A percentile compares a stretch with the other conserved stretches of the same genome.
Evolutionary conservation across 345 rosid genomes (phyloP).

Genomic region (Brassica napus): Da-Ae NC_063440.1:4247501-4248000

Average conservation of each 20-base stretch:
- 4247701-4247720: conserved; percentile 45
- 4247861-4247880: conserved; percentile 48
- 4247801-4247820: neutral
- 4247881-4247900: conserved; percentile 77
- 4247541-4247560: neutral
- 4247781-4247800: neutral
- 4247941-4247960: conserved; percentile 68
- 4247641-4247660: conserved; percentile 61
- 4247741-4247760: neutral
- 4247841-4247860: neutral
- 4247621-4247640: neutral
- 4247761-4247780: neutral
- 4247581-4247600: neutral
- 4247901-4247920: conserved; percentile 69
- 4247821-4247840: neutral
- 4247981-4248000: conserved; percentile 42
- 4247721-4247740: conserved; percentile 2
- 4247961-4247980: conserved; percentile 62
- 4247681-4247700: conserved; percentile 65
- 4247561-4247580: neutral
- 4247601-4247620: neutral
- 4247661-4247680: conserved; percentile 78
- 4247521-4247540: neutral
- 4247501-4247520: neutral
- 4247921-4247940: conserved; percentile 70